Percentiles rank a stretch among this genome's conserved stretches.
Evolutionary conservation across 257 asterid species (phyloP).

Genomic region (Vinca minor): DNA sequence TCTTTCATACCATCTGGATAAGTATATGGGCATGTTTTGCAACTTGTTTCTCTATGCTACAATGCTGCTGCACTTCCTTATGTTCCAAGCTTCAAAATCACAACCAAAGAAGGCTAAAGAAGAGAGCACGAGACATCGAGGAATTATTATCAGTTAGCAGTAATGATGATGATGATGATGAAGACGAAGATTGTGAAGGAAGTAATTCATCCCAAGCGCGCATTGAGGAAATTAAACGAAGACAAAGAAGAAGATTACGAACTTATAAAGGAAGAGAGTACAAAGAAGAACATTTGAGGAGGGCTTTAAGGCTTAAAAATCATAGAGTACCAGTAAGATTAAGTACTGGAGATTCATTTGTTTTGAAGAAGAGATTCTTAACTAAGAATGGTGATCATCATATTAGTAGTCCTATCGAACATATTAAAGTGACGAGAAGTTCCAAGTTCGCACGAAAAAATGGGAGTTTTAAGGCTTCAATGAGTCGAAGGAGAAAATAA

Average conservation of each 20-base stretch:
- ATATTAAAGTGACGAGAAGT: conserved; percentile 38
- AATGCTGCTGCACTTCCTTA: conserved; percentile 52
- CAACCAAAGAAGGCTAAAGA: conserved; percentile 26
- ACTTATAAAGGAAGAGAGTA: conserved; percentile 18
- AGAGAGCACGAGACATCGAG: conserved; percentile 37
- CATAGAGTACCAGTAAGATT: conserved; percentile 28
- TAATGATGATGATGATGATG: conserved; percentile 30
- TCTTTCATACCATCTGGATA: conserved; percentile 39
- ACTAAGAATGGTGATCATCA: conserved; percentile 19
- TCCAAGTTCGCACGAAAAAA: conserved; percentile 42
- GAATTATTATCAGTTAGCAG: conserved; percentile 11
- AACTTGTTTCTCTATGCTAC: conserved; percentile 35
- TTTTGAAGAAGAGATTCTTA: conserved; percentile 17
- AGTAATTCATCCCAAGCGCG: conserved; percentile 5
- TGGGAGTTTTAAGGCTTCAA: conserved; percentile 20
- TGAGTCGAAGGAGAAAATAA: conserved; percentile 19
- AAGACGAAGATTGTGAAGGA: too few relatives aligned
- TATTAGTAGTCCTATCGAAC: conserved; percentile 26
- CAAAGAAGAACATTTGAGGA: conserved; percentile 45
- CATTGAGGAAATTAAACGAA: conserved; percentile 8
- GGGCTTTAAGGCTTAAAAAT: conserved; percentile 46
- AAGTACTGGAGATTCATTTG: conserved; percentile 18
- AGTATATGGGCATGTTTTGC: conserved; percentile 41
- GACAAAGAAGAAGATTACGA: conserved; percentile 10
- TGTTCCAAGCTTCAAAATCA: conserved; percentile 37